Percentiles rank a stretch among this genome's conserved stretches.
These are phyloP conservation scores for Aureobasidium lini DNA, from an alignment of 2,329 filamentous ascomycete genomes.

Conservation along the genomic window DNA sequence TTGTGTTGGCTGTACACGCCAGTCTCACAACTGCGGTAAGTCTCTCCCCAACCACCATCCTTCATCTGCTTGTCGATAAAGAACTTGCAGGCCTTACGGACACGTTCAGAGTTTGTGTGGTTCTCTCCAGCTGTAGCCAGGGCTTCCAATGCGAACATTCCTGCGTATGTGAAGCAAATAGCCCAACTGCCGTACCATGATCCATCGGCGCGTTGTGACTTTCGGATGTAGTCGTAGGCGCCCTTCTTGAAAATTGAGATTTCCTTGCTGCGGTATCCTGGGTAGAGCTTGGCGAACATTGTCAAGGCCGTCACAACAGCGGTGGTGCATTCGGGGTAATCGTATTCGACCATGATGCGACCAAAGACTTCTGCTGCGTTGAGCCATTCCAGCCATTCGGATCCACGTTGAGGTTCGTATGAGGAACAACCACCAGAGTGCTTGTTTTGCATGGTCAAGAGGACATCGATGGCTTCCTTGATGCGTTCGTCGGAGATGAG, in stretches of 20 bases:
- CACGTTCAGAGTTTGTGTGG: conserved; percentile 63
- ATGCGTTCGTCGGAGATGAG: conserved; percentile 70
- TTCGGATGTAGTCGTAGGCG: conserved; percentile 76
- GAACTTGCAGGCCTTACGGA: conserved; percentile 75
- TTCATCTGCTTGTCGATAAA: conserved; percentile 73
- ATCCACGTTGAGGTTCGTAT: conserved; percentile 78
- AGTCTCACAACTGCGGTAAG: conserved; percentile 76
- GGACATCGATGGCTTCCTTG: conserved; percentile 80
- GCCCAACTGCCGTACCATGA: conserved; percentile 98
- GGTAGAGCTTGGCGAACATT: conserved; percentile 73
- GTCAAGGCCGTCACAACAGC: conserved; percentile 83
- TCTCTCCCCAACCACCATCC: conserved; percentile 96
- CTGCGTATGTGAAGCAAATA: conserved; percentile 95
- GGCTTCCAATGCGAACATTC: conserved; percentile 91
- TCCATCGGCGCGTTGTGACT: conserved; percentile 70
- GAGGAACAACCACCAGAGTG: conserved; percentile 74
- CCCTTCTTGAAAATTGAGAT: conserved; percentile 65
- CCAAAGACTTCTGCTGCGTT: conserved; percentile 97
- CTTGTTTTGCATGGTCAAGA: conserved; percentile 83
- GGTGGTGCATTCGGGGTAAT: conserved; percentile 96
- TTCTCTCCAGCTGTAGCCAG: conserved; percentile 74
- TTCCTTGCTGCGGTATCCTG: conserved; percentile 68
- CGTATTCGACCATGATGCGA: conserved; percentile 96
- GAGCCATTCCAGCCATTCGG: conserved; percentile 69
- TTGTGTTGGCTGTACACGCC: conserved; percentile 69